Evolutionary conservation across 306 rosid genomes (phyloP), one percentile per base, ranked within the genome.

Genomic region (Begonia peltatifolia): DNA sequence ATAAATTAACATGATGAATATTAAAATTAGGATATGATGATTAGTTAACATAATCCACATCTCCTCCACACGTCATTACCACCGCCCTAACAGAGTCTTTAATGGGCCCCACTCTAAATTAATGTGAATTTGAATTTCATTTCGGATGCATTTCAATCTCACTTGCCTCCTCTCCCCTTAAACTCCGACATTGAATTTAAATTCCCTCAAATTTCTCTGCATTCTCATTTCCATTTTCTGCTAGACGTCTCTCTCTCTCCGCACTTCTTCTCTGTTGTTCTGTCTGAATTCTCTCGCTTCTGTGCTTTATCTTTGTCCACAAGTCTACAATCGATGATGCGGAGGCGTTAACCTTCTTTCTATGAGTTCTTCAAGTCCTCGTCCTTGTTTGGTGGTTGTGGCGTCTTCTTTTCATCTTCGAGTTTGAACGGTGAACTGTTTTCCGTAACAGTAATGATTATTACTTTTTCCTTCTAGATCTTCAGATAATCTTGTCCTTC

Each of bases 111-210:
- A 9, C 30, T 46, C 69, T 71, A 65, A 17, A 41, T 41, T 8
- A 52, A 47, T 44, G 23, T 22, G 12, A 54, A 60, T 74, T 74
- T 81, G 62, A 63, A 65, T 80, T 84, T 78, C 79, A 86, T 86
- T 75, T 79, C 65, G 58, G 76, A 79, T 71, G 71, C 54, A 79
- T 86, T 86, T 86, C 87, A 57, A 76, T 42, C 65, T 35, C 71
- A 60, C 71, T 63, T 75, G 72, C 20, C 42, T 46, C 58, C 10
- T 46, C 57, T 46, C 50, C 70, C 70, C 25, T 54, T 10, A 8
- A 43, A 20, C 62, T 49, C 48, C 38, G 52, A 50, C 41, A 60
- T 57, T 61, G 58, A 57, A 58, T 66, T 65, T 66, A 76, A 81
- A 81, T 71, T 72, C 75, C 73, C 54, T 71, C 61, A 25, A 61